Evolutionary conservation across 345 rosid genomes (phyloP), one percentile per base, ranked within the genome.

Genomic region (Euphorbia peplus): DNA sequence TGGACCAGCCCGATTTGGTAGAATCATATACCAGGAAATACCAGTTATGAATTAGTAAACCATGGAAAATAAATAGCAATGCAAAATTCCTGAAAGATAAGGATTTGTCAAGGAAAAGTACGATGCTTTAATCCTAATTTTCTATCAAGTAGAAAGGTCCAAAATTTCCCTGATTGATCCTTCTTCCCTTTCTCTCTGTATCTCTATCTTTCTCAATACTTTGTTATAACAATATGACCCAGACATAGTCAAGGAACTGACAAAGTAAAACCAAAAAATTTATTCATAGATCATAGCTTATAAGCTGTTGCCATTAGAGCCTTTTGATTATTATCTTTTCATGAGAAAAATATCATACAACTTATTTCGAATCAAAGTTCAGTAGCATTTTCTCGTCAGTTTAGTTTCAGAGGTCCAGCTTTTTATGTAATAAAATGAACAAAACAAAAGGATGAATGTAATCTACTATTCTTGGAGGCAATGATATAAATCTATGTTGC

Each of bases 11-110:
- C 71, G 86, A 70, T 70, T 76, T 15, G 79, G 55, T 28, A 86
- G 32, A 70, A 88, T 67, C 79, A 71, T 70, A 68, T 88, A 86
- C 62, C 91, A 84, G 79, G 63, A 35, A 72, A 55, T 41, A 58
- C 29, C 28, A 72, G 41, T n/a, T 35, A 26, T 28, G 39, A 73
- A 47, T 65, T 19, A 47, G 19, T 18, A 63, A 70, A 39, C 46
- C 15, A 60, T 62, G 15, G 9, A 22, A 24, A 35, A 63, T 57
- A 42, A 69, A 69, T 3, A 3, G 2, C 24, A n/a, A 58, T 29
- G 15, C 0, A 3, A 42, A 58, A n/a, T 15, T 47, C 6, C 16
- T 15, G 21, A 18, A 22, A 48, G 2, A 16, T 8, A 50, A 21
- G 18, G 21, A 5, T 7, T 26, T 5, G 15, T 12, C 15, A 50